phyloP scores from a whole-genome alignment of 257 asterid genomes.

The Solanum chiquidenum region DNA sequence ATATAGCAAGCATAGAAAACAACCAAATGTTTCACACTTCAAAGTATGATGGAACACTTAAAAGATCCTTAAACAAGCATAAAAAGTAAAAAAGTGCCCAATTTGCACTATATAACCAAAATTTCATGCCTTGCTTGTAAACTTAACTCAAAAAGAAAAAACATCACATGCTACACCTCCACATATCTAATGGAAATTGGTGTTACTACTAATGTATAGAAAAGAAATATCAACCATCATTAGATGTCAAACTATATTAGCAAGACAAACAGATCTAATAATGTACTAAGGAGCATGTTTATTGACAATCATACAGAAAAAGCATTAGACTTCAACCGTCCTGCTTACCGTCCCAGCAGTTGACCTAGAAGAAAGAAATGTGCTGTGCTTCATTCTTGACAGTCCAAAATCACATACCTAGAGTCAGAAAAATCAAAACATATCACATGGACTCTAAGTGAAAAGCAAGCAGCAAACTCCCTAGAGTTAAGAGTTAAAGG shows the following conservation, averaged over 20 bases:
- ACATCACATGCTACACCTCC: background rate
- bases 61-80: background rate
- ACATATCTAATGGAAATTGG: background rate
- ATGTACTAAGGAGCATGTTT: background rate
- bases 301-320: background rate
- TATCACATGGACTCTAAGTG: background rate
- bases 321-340: background rate
- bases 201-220: background rate
- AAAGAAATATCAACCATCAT: background rate
- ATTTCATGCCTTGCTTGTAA: background rate
- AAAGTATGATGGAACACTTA: background rate
- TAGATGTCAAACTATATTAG: background rate
- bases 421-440: slow-evolving; percentile 9
- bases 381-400: slow-evolving; percentile 88
- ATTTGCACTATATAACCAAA: background rate
- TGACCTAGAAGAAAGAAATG: slow-evolving; percentile 92
- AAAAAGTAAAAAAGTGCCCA: background rate
- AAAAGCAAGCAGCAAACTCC: background rate
- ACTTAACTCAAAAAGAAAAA: background rate
- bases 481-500: slow-evolving; percentile 2
- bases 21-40: background rate
- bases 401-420: slow-evolving; percentile 94
- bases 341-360: slow-evolving; percentile 94
- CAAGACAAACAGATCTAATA: background rate
- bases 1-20: background rate